phyloP scores from a whole-genome alignment of 1,284 basidiomycete genomes.

The Cutaneotrichosporon sp. region DNA sequence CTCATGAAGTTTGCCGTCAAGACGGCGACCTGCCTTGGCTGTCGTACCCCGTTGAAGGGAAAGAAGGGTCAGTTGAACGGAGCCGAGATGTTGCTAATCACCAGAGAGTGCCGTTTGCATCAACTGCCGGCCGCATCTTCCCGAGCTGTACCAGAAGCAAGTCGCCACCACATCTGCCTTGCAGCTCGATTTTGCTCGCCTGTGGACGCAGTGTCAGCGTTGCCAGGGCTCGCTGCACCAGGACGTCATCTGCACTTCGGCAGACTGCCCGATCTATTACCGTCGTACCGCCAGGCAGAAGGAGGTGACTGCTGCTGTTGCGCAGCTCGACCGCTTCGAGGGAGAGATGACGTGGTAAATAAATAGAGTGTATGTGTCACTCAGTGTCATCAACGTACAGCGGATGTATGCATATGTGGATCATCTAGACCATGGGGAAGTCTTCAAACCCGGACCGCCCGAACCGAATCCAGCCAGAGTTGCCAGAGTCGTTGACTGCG shows the following conservation, averaged over 20 bases:
- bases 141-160: constrained; percentile 90
- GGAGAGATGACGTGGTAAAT: constrained; percentile 50
- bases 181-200: constrained; percentile 83
- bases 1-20: constrained; percentile 97
- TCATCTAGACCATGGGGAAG: constrained; percentile 62
- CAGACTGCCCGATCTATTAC: constrained; percentile 98
- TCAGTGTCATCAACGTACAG: background rate
- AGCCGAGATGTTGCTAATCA: constrained; percentile 16
- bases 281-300: constrained; percentile 96
- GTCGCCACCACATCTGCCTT: constrained; percentile 67
- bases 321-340: constrained; percentile 78
- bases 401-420: constrained; percentile 10
- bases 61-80: constrained; percentile 62
- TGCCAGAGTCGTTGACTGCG: constrained; percentile 86
- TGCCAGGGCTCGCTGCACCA: constrained; percentile 95
- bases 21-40: constrained; percentile 87
- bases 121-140: constrained; percentile 78
- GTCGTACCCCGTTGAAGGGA: constrained; percentile 76
- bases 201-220: constrained; percentile 96
- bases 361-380: too few species aligned
- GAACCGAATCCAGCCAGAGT: constrained; percentile 83
- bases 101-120: constrained; percentile 87
- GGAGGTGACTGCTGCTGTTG: constrained; percentile 80
- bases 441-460: constrained; percentile 81
- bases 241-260: constrained; percentile 94